Conservation (phyloP, 140 eudicot genomes). For the Stevia rebaudiana region DNA sequence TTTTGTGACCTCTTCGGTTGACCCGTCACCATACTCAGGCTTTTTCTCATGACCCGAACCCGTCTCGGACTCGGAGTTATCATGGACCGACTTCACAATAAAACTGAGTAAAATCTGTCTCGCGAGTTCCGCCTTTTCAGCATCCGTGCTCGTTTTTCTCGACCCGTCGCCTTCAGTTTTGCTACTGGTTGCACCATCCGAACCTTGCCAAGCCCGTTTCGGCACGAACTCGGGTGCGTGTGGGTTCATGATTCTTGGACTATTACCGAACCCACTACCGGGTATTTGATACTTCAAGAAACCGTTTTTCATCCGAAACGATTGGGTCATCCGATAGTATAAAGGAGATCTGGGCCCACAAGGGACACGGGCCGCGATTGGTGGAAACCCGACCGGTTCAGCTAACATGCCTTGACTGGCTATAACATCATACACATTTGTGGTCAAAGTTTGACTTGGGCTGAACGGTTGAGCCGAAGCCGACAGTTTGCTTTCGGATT, state of each 20-base stretch:
- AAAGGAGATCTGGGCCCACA: slow-evolving; percentile 94
- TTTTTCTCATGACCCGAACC: slow-evolving; percentile 27
- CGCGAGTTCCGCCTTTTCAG: slow-evolving; percentile 92
- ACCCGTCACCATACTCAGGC: slow-evolving; percentile 29
- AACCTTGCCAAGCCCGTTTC: slow-evolving; percentile 53
- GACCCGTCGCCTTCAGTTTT: slow-evolving; percentile 44
- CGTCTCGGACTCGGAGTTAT: slow-evolving; percentile 46
- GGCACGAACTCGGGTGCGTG: slow-evolving; percentile 96
- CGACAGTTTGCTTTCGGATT: slow-evolving; percentile 79
- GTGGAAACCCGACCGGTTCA: slow-evolving; percentile 78
- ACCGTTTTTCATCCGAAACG: slow-evolving; percentile 56
- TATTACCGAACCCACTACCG: slow-evolving; percentile 37
- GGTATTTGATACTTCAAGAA: slow-evolving; percentile 55
- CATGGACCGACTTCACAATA: slow-evolving; percentile 75
- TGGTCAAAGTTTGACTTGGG: slow-evolving; percentile 50
- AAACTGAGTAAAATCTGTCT: slow-evolving; percentile 94
- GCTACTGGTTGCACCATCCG: slow-evolving; percentile 21
- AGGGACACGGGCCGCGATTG: slow-evolving; percentile 86
- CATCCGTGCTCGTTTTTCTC: slow-evolving; percentile 58
- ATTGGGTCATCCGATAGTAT: slow-evolving; percentile 60
- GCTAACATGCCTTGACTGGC: slow-evolving; percentile 67
- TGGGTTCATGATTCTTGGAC: slow-evolving; percentile 74
- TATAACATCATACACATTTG: slow-evolving; percentile 60
- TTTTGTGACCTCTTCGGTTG: slow-evolving; percentile 66
- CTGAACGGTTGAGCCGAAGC: slow-evolving; percentile 93